Evolutionary conservation across 345 rosid genomes (phyloP).

Genomic region (Toxicodendron radicans): DNA sequence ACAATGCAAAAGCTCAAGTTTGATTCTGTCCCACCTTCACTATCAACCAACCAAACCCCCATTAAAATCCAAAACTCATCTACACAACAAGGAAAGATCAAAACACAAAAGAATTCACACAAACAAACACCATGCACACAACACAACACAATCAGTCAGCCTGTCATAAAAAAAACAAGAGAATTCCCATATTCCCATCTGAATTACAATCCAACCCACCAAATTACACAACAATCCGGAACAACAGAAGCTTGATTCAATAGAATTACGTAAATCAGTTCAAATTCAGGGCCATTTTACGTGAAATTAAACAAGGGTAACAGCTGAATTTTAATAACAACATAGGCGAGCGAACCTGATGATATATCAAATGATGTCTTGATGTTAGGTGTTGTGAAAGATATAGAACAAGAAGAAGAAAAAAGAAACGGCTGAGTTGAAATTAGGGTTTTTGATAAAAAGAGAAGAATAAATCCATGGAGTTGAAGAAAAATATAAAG

Average conservation of each 20-base stretch:
- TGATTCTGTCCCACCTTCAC: constrained; percentile 12
- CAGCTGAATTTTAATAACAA: constrained; percentile 22
- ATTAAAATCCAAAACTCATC: constrained; percentile 1
- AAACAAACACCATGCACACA: constrained; percentile 11
- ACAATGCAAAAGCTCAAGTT: constrained; percentile 13
- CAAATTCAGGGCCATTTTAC: neutral
- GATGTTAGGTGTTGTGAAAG: neutral
- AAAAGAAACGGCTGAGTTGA: constrained; percentile 17
- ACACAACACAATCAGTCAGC: neutral
- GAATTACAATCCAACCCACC: constrained; percentile 14
- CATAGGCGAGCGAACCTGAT: constrained; percentile 34
- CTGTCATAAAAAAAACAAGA: neutral
- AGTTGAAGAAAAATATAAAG: neutral
- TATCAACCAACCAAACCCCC: constrained; percentile 13
- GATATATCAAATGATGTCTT: constrained; percentile 17
- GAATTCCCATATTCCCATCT: constrained; percentile 13
- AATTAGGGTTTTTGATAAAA: constrained; percentile 48
- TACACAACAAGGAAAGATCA: neutral
- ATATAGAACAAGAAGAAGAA: neutral
- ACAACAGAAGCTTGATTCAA: constrained; percentile 36
- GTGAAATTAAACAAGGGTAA: constrained; percentile 5
- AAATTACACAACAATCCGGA: constrained; percentile 20
- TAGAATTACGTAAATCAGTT: constrained; percentile 26
- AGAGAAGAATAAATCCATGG: constrained; percentile 11
- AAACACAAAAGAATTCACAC: neutral